Conservation (phyloP, 2,329 filamentous ascomycete species). For the Pseudocercospora eumusae region DNA sequence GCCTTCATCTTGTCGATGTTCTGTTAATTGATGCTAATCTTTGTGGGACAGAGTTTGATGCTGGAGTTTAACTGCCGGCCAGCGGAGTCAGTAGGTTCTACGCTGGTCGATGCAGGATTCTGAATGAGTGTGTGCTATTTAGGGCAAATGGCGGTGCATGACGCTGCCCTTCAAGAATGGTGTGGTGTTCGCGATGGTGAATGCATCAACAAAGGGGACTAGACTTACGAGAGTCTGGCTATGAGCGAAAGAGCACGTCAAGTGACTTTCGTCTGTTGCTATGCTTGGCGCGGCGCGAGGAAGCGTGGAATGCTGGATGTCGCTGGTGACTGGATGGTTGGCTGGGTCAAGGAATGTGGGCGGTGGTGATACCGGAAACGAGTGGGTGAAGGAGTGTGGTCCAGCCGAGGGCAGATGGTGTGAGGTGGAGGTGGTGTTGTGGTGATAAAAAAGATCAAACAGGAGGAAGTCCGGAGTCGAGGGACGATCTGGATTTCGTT, state of each 20-base stretch:
- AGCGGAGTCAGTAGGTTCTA: constrained; percentile 27
- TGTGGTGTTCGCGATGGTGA: neutral
- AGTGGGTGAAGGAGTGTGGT: constrained; percentile 16
- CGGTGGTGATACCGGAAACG: constrained; percentile 8
- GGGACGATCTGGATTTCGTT: constrained; percentile 2
- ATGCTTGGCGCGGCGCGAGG: constrained; percentile 16
- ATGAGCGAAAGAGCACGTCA: constrained; percentile 16
- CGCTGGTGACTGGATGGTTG: constrained; percentile 12
- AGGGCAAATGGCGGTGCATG: neutral
- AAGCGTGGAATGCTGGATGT: constrained; percentile 15
- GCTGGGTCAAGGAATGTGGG: constrained; percentile 20
- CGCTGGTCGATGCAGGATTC: constrained; percentile 4
- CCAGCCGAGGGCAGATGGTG: neutral
- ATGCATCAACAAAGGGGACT: constrained; percentile 6
- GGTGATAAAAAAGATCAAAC: neutral
- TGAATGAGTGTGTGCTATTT: constrained; percentile 1
- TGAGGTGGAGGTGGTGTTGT: neutral
- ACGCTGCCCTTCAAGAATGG: no score
- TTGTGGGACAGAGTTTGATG: constrained; percentile 9
- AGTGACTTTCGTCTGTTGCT: constrained; percentile 10
- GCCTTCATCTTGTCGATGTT: constrained; percentile 36
- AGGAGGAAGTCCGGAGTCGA: constrained; percentile 3
- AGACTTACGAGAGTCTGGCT: constrained; percentile 20
- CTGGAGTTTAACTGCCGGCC: constrained; percentile 28
- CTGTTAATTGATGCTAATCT: constrained; percentile 14